Evolutionary conservation across 768 basidiomycete genomes (phyloP).

Genomic region (Terana coerulea): DNA sequence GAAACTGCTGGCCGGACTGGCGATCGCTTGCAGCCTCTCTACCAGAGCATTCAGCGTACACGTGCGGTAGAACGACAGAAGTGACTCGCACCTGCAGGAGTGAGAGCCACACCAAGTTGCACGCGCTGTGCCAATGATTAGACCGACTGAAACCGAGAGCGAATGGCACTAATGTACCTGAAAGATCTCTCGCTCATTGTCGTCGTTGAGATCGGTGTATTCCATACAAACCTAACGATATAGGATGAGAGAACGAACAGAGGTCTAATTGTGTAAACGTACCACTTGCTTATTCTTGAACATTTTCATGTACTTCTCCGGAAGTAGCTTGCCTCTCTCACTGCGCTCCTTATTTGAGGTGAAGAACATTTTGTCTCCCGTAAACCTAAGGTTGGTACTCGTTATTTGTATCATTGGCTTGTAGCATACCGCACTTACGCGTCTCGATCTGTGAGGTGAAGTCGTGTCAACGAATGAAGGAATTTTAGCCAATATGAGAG

Average conservation of each 20-base stretch:
- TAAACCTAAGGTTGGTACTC: constrained; percentile 25
- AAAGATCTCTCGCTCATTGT: constrained; percentile 69
- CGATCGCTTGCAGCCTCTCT: constrained; percentile 70
- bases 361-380: constrained; percentile 54
- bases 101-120: constrained; percentile 74
- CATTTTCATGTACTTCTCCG: constrained; percentile 49
- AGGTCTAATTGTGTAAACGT: constrained; percentile 3
- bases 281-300: constrained; percentile 71
- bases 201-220: constrained; percentile 44
- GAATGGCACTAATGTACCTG: constrained; percentile 42
- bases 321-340: constrained; percentile 36
- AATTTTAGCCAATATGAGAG: not conserved
- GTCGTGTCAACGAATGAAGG: constrained; percentile 1
- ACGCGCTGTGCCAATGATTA: constrained; percentile 47
- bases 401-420: too few relatives aligned
- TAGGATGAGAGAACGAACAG: not conserved
- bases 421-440: constrained; percentile 32
- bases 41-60: constrained; percentile 9
- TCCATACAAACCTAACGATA: constrained; percentile 60
- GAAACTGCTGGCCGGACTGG: constrained; percentile 52
- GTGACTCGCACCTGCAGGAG: constrained; percentile 49
- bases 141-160: not conserved
- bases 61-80: not conserved
- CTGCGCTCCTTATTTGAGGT: constrained; percentile 26
- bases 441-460: constrained; percentile 35